A percentile compares a stretch with the other conserved stretches of the same genome.
These are phyloP conservation scores for Arabidopsis arenosa DNA, from an alignment of 345 rosid species.

Conservation along the genomic window DNA sequence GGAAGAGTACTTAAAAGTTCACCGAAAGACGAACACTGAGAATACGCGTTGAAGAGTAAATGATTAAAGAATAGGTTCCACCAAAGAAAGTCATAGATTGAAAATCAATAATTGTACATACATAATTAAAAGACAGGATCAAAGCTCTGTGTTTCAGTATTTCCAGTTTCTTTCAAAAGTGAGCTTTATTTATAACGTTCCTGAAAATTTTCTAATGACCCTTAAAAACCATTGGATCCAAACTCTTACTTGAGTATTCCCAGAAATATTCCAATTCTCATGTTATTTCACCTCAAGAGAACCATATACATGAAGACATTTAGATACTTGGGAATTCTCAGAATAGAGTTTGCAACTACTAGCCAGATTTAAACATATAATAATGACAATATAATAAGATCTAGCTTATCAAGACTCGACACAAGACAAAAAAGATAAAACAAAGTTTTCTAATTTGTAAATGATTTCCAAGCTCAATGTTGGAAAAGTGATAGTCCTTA, in stretches of 20 bases:
- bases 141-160: slow-evolving; percentile 15
- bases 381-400: slow-evolving; percentile 4
- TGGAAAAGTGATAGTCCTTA: slow-evolving; percentile 30
- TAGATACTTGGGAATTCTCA: slow-evolving; percentile 17
- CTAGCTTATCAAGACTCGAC: slow-evolving; percentile 34
- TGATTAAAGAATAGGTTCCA: slow-evolving; percentile 35
- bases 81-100: slow-evolving; percentile 17
- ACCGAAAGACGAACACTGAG: slow-evolving; percentile 23
- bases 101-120: slow-evolving; percentile 14
- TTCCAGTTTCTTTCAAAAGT: slow-evolving; percentile 12
- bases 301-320: slow-evolving; percentile 33
- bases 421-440: slow-evolving; percentile 13
- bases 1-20: slow-evolving; percentile 7
- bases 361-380: not conserved
- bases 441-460: slow-evolving; percentile 8
- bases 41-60: slow-evolving; percentile 28
- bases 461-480: slow-evolving; percentile 1
- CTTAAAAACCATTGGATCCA: not conserved
- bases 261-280: not conserved
- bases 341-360: slow-evolving; percentile 19
- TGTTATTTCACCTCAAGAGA: slow-evolving; percentile 19
- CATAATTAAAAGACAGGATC: not conserved
- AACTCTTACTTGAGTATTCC: slow-evolving; percentile 3
- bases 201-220: slow-evolving; percentile 14
- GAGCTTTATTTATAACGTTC: slow-evolving; percentile 10